Conservation (phyloP, 1,284 basidiomycete species). For the Irpex sp. region DNA sequence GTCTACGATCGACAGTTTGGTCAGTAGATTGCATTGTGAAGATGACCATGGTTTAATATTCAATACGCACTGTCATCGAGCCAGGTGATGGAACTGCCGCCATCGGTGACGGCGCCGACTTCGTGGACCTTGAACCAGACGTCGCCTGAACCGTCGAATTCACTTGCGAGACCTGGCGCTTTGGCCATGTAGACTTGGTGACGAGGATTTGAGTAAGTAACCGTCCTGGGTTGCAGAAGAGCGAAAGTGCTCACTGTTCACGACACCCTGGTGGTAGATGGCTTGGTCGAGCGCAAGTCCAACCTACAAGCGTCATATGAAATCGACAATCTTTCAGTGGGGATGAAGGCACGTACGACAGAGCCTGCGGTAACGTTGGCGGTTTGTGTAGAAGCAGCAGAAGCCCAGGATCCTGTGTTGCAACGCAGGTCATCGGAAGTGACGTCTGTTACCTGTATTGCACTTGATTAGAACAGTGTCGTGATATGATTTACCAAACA, state of each 20-base stretch:
- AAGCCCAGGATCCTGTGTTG: slow-evolving; percentile 27
- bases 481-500: too few species aligned
- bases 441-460: slow-evolving; percentile 26
- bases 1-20: background rate
- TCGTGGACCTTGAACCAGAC: slow-evolving; percentile 32
- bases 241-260: too few species aligned
- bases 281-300: slow-evolving; percentile 22
- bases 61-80: background rate
- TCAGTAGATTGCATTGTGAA: too few species aligned
- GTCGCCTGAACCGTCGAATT: slow-evolving; percentile 19
- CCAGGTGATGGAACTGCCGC: slow-evolving; percentile 33
- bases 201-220: too few species aligned
- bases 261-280: slow-evolving; percentile 24
- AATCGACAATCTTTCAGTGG: too few species aligned
- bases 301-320: background rate
- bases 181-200: slow-evolving; percentile 23
- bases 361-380: slow-evolving; percentile 25
- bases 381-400: slow-evolving; percentile 25
- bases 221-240: too few species aligned
- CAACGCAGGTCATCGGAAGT: slow-evolving; percentile 35
- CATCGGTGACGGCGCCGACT: slow-evolving; percentile 34
- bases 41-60: background rate
- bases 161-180: slow-evolving; percentile 21
- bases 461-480: too few species aligned
- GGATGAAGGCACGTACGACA: slow-evolving; percentile 8